Evolutionary conservation across 306 rosid genomes (phyloP), one percentile per base, ranked within the genome.

Genomic region (Datisca glomerata): DNA sequence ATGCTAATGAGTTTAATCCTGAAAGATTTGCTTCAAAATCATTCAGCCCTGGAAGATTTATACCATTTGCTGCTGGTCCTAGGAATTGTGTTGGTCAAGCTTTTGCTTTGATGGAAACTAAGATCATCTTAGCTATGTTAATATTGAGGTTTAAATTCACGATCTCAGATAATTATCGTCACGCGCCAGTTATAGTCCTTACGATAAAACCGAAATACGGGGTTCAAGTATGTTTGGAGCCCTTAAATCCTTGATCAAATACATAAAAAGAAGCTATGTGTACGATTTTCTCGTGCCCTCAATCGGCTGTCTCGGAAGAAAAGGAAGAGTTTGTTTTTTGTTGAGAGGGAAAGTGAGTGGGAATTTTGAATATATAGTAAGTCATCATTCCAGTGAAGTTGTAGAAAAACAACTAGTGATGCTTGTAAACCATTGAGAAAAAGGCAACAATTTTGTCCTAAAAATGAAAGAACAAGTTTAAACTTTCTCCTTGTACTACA

Each of bases 51-150:
- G 89, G 95, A 3, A 70, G 91, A 17, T 91, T 91, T 51, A 59
- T 91, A 1, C 98, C 98, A 1, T 91, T 91, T 50, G 96, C 85
- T 12, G 56, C 73, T 7, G 98, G 98, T 1, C 96, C 98, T 2
- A 63, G 98, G 41, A 84, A 91, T n/a, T 91, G 98, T 20, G 67
- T 91, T 1, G 98, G 96, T 20, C 98, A 91, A 62, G 60, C 81
- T 19, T 91, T 84, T 42, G 98, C 98, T 2, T 46, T 91, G 12
- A 80, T 91, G 92, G 98, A 91, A 57, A 85, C 98, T 9, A 91
- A 91, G 67, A 80, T 71, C 49, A 84, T 91, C 38, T 57, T 91
- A 53, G 81, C 96, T 3, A 78, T 84, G 98, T 59, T 91, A 24
- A 69, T 91, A 63, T 75, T 94, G 1, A 27, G 19, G n/a, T 91